Evolutionary conservation across 352 stramenopile species (phyloP), one percentile per base, ranked within the genome.

Genomic region (Peronosclerospora sorghi): DNA sequence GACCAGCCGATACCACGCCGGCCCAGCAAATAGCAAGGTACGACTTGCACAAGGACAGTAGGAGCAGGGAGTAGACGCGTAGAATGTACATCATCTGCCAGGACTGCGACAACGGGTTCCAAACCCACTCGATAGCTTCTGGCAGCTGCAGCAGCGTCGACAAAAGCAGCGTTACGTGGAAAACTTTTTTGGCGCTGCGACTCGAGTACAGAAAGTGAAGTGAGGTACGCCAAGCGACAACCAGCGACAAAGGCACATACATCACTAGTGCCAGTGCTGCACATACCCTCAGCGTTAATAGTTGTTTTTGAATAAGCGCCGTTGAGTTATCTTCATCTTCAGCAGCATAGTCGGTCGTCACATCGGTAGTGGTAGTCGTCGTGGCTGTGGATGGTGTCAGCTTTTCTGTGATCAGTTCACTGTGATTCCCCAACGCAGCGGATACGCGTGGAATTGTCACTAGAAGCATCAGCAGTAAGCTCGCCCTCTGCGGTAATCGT

Each of bases 11-110:
- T 10, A 89, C 80, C 55, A 93, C 80, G 10, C 80, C 72, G 32
- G 75, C 73, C 80, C 80, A 93, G 40, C 61, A 76, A 30, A 93
- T 62, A 19, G 75, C 76, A 41, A 93, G 58, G 48, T 87, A 85
- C 17, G 73, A 85, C 51, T 90, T 87, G 65, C 75, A 86, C 20
- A 79, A 68, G 38, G 61, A 81, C 48, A 88, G 70, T 15, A 88
- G 56, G 45, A 89, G 49, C 46, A 86, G 50, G 18, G 65, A 57
- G 52, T 82, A 86, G 30, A 86, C 53, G 12, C 67, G 68, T 46
- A 80, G 59, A 19, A 83, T 32, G 54, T 86, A 88, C 44, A 65
- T 73, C 48, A 51, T 47, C 38, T 84, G 51, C 80, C 80, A 93
- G 32, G 36, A 60, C 51, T 82, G 56, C 35, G 52, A 64, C n/a